phyloP scores from a whole-genome alignment of 768 basidiomycete genomes.

The Gloeophyllum trabeum region DNA sequence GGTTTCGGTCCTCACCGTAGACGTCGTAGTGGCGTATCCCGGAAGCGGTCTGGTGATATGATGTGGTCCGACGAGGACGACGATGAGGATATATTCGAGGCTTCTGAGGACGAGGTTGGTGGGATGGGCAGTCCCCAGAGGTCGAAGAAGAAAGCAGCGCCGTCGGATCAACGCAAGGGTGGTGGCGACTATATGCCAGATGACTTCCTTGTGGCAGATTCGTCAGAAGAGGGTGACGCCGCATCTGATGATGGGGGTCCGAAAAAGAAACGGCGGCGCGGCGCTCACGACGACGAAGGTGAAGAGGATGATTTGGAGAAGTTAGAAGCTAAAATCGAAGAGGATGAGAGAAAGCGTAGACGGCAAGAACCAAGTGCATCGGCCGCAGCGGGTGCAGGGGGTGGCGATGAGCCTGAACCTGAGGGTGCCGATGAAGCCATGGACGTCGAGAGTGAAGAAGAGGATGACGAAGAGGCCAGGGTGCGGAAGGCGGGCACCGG shows the following conservation, averaged over 20 bases:
- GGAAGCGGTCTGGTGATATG: slow-evolving; percentile 30
- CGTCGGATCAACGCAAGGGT: slow-evolving; percentile 35
- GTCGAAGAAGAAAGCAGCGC: slow-evolving; percentile 30
- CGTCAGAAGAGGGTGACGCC: slow-evolving; percentile 43
- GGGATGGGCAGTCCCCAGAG: slow-evolving; percentile 33
- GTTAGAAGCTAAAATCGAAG: slow-evolving; percentile 55
- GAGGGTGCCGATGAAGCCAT: slow-evolving; percentile 34
- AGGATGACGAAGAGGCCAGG: slow-evolving; percentile 59
- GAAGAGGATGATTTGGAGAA: slow-evolving; percentile 57
- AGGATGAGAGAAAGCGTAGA: slow-evolving; percentile 42
- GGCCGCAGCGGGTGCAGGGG: slow-evolving; percentile 11
- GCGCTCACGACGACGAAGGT: slow-evolving; percentile 25
- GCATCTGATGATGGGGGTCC: slow-evolving; percentile 5
- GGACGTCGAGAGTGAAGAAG: slow-evolving; percentile 67
- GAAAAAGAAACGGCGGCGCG: slow-evolving; percentile 25
- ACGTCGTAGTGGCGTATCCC: slow-evolving; percentile 28
- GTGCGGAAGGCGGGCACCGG: slow-evolving; percentile 40
- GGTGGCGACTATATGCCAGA: slow-evolving; percentile 73
- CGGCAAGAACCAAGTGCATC: no score
- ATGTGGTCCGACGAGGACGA: slow-evolving; percentile 66
- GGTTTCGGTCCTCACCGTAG: slow-evolving; percentile 36
- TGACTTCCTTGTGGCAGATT: slow-evolving; percentile 77
- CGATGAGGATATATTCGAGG: slow-evolving; percentile 26
- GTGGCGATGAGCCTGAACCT: slow-evolving; percentile 12
- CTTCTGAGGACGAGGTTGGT: slow-evolving; percentile 33